Evolutionary conservation across 2,329 filamentous ascomycete genomes (phyloP).

Genomic region (Hypoxylon sp.): DNA sequence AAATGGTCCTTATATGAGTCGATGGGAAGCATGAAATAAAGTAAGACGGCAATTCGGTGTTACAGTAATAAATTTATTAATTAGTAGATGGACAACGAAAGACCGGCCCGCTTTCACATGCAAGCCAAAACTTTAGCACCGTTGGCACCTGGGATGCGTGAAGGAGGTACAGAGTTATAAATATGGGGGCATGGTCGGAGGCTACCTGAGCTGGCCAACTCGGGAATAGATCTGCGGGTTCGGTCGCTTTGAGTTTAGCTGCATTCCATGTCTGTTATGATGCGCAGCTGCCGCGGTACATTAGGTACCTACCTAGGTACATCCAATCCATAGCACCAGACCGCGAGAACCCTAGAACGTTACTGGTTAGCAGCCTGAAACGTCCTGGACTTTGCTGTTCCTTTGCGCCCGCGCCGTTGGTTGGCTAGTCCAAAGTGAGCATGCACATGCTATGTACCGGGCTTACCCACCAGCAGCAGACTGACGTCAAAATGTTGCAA

Average conservation of each 20-base stretch:
- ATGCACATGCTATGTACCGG: conserved; percentile 26
- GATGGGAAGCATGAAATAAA: conserved; percentile 9
- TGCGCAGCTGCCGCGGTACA: background rate
- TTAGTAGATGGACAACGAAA: conserved; percentile 1
- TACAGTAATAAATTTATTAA: conserved; percentile 30
- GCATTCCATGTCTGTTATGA: conserved; percentile 12
- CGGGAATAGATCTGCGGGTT: conserved; percentile 18
- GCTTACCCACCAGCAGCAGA: conserved; percentile 5
- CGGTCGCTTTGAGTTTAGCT: conserved; percentile 9
- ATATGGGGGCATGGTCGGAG: conserved; percentile 8
- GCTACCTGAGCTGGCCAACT: conserved; percentile 17
- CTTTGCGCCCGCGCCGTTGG: background rate
- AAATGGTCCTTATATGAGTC: background rate
- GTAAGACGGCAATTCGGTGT: conserved; percentile 30
- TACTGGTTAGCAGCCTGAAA: conserved; percentile 23
- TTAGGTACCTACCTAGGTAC: no score
- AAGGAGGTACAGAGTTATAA: conserved; percentile 19
- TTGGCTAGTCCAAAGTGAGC: conserved; percentile 9
- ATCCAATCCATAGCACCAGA: no score
- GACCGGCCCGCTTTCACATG: conserved; percentile 45
- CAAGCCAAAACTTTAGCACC: conserved; percentile 23
- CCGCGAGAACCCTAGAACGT: conserved; percentile 13
- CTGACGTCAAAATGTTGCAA: conserved; percentile 41
- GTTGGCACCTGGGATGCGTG: background rate
- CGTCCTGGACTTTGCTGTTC: conserved; percentile 4